These are phyloP conservation scores for Diutina ranongensis DNA, from an alignment of 1,139 yeast species.

Conservation along the genomic window DNA sequence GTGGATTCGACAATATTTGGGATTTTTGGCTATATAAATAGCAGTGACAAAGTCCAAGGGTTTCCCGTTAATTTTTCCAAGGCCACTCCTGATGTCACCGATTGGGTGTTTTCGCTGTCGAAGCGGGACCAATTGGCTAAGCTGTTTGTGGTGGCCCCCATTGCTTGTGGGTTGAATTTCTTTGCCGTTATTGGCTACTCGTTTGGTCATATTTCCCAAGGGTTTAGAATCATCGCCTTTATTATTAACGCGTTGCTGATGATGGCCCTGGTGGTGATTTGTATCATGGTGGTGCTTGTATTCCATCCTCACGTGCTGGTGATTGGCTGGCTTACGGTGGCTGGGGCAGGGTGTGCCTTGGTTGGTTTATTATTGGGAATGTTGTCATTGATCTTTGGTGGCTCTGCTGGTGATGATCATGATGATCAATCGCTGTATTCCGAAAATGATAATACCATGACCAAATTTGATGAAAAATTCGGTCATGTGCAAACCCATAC, in stretches of 20 bases:
- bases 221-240: conserved; percentile 10
- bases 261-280: conserved; percentile 34
- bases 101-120: conserved; percentile 8
- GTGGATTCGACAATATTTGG: conserved; percentile 11
- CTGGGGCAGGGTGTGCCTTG: conserved; percentile 47
- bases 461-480: conserved; percentile 3
- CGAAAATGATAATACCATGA: not conserved
- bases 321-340: conserved; percentile 62
- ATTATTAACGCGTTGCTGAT: conserved; percentile 33
- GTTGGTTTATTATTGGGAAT: conserved; percentile 15
- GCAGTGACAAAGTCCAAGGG: conserved; percentile 12
- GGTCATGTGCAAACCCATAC: conserved; percentile 1
- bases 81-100: conserved; percentile 3
- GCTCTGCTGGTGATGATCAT: conserved; percentile 12
- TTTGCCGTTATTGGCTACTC: not conserved
- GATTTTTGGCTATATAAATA: conserved; percentile 11
- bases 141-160: conserved; percentile 11
- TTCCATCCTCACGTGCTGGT: conserved; percentile 56
- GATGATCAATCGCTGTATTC: conserved; percentile 6
- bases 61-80: conserved; percentile 20
- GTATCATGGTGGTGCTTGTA: conserved; percentile 38
- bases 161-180: conserved; percentile 11
- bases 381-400: conserved; percentile 17
- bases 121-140: conserved; percentile 10
- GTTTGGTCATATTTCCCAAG: not conserved